Evolutionary conservation across 805 yeast species (phyloP).

Genomic region (Grigorovia humatica): DNA sequence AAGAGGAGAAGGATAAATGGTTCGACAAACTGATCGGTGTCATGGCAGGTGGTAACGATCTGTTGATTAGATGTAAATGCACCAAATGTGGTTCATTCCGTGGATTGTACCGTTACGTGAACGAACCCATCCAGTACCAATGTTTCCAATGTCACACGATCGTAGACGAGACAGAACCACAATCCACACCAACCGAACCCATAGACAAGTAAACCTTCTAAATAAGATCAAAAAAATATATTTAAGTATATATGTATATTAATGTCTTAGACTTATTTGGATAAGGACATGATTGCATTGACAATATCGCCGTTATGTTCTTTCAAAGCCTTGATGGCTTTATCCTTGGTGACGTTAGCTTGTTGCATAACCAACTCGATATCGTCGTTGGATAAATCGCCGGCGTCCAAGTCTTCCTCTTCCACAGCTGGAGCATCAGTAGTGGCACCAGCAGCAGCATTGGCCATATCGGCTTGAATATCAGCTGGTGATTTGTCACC

Average conservation of each 20-base stretch:
- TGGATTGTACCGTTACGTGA: slow-evolving; percentile 18
- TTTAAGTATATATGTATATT: no score
- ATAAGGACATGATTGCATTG: slow-evolving; percentile 84
- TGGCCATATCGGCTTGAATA: slow-evolving; percentile 74
- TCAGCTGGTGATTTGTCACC: slow-evolving; percentile 61
- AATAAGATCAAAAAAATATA: no score
- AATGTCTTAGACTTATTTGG: slow-evolving; percentile 15
- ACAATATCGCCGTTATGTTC: slow-evolving; percentile 90
- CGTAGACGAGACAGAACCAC: slow-evolving; percentile 5
- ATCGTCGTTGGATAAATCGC: slow-evolving; percentile 76
- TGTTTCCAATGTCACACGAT: slow-evolving; percentile 22
- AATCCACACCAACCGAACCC: neutral
- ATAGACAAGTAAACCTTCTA: neutral
- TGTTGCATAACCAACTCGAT: slow-evolving; percentile 83
- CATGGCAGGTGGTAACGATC: slow-evolving; percentile 24
- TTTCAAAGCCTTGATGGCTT: slow-evolving; percentile 86
- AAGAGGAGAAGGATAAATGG: slow-evolving; percentile 26
- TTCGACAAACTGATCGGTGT: slow-evolving; percentile 25
- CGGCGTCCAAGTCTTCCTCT: slow-evolving; percentile 70
- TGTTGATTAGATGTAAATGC: slow-evolving; percentile 12
- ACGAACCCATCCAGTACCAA: slow-evolving; percentile 15
- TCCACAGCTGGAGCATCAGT: slow-evolving; percentile 31
- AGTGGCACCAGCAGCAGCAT: slow-evolving; percentile 49
- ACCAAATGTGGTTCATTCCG: slow-evolving; percentile 15
- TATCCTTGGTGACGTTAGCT: slow-evolving; percentile 77